Conservation (phyloP, 2,329 filamentous ascomycete genomes). For the Teratosphaeria destructans region DNA sequence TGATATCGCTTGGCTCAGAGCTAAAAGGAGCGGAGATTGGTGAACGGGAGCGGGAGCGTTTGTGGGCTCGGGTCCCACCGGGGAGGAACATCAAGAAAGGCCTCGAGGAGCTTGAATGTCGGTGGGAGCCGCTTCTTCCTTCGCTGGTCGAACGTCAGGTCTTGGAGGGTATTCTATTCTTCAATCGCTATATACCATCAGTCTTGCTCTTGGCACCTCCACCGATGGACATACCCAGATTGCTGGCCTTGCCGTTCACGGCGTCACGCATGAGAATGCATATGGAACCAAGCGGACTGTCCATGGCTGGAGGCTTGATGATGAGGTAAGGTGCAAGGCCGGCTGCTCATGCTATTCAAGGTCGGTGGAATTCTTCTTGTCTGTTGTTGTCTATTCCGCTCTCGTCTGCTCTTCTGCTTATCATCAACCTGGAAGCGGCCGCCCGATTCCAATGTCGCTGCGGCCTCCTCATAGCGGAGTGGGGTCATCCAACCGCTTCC, state of each 20-base stretch:
- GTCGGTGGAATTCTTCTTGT: neutral
- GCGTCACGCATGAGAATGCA: neutral
- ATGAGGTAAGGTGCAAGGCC: neutral
- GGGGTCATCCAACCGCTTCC: neutral
- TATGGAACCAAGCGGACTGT: neutral
- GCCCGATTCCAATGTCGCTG: neutral
- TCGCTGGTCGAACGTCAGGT: too few relatives aligned
- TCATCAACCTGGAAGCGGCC: neutral
- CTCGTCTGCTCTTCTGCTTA: neutral
- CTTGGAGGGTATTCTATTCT: too few relatives aligned
- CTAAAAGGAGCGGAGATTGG: neutral
- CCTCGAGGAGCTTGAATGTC: neutral
- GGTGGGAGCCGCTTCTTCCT: neutral
- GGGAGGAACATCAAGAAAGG: neutral
- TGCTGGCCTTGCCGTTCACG: neutral
- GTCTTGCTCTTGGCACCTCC: too few relatives aligned
- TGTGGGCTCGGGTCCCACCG: neutral
- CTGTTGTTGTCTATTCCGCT: neutral
- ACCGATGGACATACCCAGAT: too few relatives aligned
- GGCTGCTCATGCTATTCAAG: neutral
- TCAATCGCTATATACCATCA: too few relatives aligned
- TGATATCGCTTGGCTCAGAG: neutral
- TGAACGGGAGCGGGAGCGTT: neutral
- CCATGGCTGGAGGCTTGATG: neutral
- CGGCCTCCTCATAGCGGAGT: neutral